Evolutionary conservation across 2,329 filamentous ascomycete species (phyloP), one percentile per base, ranked within the genome.

Genomic region (Cladosporium sp.): DNA sequence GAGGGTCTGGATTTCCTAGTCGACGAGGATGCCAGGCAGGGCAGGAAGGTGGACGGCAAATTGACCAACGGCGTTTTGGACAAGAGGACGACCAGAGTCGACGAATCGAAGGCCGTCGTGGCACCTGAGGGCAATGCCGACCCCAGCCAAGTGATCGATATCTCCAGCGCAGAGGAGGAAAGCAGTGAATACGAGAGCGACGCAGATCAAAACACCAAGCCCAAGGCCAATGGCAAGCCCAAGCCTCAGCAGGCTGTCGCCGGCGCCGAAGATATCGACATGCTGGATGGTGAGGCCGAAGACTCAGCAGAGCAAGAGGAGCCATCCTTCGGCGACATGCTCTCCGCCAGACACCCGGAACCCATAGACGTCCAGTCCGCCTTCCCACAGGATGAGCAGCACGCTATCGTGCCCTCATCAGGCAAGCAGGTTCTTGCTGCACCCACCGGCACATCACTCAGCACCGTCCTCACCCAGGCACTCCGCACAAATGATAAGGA

Each of bases 391-490:
- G 70, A 76, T 59, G 80, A 78, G 69, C 81, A 79, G 65, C 81
- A 76, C 68, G 78, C 80, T 44, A 77, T 83, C 46, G 68, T 72
- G 0, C 78, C 81, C 57, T 75, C 80, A 21, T 76, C 78, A 44
- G 74, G 81, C 11, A 78, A 74, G 60, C 81, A 81, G 46, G 78
- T 80, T 64, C 81, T 90, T 67, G 83, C 84, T 21, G 82, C 87
- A 23, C 90, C 89, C 14, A 89, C 88, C 14, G 89, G 90, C 66
- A 88, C 92, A 66, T 97, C 94, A 7, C 86, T 99, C 60, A 90
- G 91, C 57, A 97, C 92, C 5, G 92, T 97, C n/a, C 88, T 99
- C 67, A 89, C 93, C 16, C 94, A 98, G 78, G 92, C 95, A 6
- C 88, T 99, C 65, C 91, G 90, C 73, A 97, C 93, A 67, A 95